Evolutionary conservation across 768 basidiomycete genomes (phyloP).

Genomic region (Tephrocybe sp.): DNA sequence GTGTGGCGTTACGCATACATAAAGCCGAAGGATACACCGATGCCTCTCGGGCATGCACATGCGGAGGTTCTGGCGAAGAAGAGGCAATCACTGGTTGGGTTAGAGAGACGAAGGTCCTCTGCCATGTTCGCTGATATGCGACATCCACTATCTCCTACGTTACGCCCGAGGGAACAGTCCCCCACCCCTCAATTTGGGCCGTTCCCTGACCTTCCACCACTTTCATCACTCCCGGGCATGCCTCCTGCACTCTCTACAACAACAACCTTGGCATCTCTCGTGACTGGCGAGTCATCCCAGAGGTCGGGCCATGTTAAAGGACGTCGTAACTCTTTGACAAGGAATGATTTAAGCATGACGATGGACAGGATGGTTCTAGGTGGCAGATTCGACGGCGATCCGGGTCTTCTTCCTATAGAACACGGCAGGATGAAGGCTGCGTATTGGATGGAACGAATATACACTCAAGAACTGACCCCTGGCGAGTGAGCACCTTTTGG

Average conservation of each 20-base stretch:
- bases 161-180: constrained; percentile 31
- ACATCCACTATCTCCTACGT: constrained; percentile 36
- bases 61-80: constrained; percentile 31
- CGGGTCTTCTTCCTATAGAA: constrained; percentile 39
- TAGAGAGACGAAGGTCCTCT: constrained; percentile 37
- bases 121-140: constrained; percentile 34
- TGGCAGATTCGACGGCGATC: constrained; percentile 44
- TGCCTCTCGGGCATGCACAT: constrained; percentile 31
- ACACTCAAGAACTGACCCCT: constrained; percentile 43
- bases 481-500: constrained; percentile 44
- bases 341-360: constrained; percentile 56
- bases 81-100: constrained; percentile 36
- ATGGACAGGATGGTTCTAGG: constrained; percentile 70
- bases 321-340: constrained; percentile 43
- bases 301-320: constrained; percentile 28
- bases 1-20: constrained; percentile 75
- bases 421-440: constrained; percentile 67
- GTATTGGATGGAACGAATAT: constrained; percentile 69
- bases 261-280: constrained; percentile 50
- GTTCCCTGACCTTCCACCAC: constrained; percentile 39
- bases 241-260: constrained; percentile 50
- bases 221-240: constrained; percentile 51
- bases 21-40: constrained; percentile 54
- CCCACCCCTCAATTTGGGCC: constrained; percentile 33
- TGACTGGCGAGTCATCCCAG: constrained; percentile 32